These are phyloP conservation scores for Sisymbrium altissimum DNA, from an alignment of 345 rosid species.

Conservation along the genomic window DNA sequence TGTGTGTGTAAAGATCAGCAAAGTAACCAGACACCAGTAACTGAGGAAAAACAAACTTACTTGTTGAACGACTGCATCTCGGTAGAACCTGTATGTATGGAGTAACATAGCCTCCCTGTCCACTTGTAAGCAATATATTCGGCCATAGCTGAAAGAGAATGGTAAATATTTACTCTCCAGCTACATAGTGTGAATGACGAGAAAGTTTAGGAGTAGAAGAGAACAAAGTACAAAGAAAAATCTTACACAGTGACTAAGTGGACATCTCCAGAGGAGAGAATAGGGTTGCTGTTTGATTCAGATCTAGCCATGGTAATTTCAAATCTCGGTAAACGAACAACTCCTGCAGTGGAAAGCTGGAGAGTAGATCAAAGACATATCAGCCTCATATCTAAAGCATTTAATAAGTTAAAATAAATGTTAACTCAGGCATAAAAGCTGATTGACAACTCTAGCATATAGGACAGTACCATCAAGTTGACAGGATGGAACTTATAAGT, in stretches of 20 bases:
- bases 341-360: slow-evolving; percentile 93
- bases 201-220: background rate
- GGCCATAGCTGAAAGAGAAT: slow-evolving; percentile 72
- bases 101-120: slow-evolving; percentile 97
- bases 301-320: slow-evolving; percentile 91
- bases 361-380: slow-evolving; percentile 27
- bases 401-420: background rate
- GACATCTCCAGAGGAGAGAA: slow-evolving; percentile 85
- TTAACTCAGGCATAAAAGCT: slow-evolving; percentile 11
- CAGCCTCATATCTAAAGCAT: slow-evolving; percentile 3
- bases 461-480: background rate
- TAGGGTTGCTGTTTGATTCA: slow-evolving; percentile 84
- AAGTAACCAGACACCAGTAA: slow-evolving; percentile 15
- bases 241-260: slow-evolving; percentile 80
- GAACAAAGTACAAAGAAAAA: slow-evolving; percentile 14
- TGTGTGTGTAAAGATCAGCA: background rate
- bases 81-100: slow-evolving; percentile 85
- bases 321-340: slow-evolving; percentile 86
- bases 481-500: background rate
- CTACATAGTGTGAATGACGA: background rate
- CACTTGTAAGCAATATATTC: slow-evolving; percentile 97
- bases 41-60: slow-evolving; percentile 35
- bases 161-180: slow-evolving; percentile 2
- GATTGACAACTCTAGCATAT: slow-evolving; percentile 2
- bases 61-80: slow-evolving; percentile 95